These are phyloP conservation scores for Vicia villosa DNA, from an alignment of 306 rosid species.

Conservation along the genomic window DNA sequence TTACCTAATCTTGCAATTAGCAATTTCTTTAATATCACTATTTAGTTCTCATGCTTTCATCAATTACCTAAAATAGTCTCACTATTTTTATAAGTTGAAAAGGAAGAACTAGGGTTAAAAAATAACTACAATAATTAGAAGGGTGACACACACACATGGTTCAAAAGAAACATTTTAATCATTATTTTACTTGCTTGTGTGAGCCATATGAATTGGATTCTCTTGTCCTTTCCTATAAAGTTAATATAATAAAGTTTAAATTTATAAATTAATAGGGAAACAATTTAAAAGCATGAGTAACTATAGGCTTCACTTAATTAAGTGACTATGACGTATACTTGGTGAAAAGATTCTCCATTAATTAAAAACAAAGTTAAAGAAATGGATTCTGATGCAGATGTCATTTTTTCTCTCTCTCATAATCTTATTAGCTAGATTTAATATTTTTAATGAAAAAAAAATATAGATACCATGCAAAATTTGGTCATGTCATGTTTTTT, in stretches of 20 bases:
- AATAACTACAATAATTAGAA: constrained; percentile 30
- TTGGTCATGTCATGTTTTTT: constrained; percentile 17
- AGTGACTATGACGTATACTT: constrained; percentile 50
- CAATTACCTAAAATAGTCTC: constrained; percentile 34
- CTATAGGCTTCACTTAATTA: constrained; percentile 44
- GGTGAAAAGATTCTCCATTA: constrained; percentile 54
- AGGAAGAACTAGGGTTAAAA: neutral
- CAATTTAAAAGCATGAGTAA: constrained; percentile 43
- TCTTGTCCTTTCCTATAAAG: constrained; percentile 63
- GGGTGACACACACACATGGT: constrained; percentile 52
- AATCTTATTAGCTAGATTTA: neutral
- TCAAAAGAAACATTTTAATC: constrained; percentile 41
- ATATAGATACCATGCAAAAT: neutral
- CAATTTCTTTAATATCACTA: constrained; percentile 27
- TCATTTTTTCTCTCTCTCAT: constrained; percentile 27
- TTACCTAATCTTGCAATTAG: constrained; percentile 26
- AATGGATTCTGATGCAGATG: constrained; percentile 59
- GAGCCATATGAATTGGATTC: constrained; percentile 69
- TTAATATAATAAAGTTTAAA: neutral
- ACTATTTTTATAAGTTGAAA: constrained; percentile 21
- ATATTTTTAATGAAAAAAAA: neutral
- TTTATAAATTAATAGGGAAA: constrained; percentile 28
- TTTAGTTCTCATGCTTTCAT: constrained; percentile 48
- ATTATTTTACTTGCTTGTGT: constrained; percentile 49
- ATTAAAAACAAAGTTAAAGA: constrained; percentile 30